Evolutionary conservation across 2,329 filamentous ascomycete species (phyloP), one percentile per base, ranked within the genome.

Genomic region (Keithomyces neogunnii): DNA sequence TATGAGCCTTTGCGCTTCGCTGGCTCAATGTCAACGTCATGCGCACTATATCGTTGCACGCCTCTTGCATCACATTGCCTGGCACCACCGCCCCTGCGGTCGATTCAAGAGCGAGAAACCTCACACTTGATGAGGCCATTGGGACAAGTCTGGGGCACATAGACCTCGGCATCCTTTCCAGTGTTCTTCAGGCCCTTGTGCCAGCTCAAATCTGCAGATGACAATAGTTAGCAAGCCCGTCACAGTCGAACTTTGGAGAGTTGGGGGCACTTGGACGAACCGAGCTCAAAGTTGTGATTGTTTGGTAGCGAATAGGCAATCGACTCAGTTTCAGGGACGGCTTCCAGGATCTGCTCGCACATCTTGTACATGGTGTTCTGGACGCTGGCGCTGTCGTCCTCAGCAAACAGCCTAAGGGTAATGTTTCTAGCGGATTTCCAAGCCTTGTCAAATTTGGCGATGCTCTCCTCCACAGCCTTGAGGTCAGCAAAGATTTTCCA

Each of bases 351-450:
- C 68, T 85, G 76, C 68, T 92, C 86, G 61, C 81, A 84, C 92
- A 99, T 99, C 76, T 96, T 95, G 76, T 96, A 99, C 93, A 99
- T 97, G 55, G 92, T 97, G 62, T 85, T 85, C 73, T 99, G 93
- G 29, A 99, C 93, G 62, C 89, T 95, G 45, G 93, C 88, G 62
- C 89, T 95, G 65, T 90, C 78, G 64, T 99, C 91, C 64, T 85
- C 81, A 42, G 93, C 92, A 63, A 99, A 99, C 0, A 84, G 88
- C 73, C 88, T 87, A 68, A 96, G 77, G n/a, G 91, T 96, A 66
- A 95, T 93, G 49, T 77, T 74, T 55, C 89, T 79, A n/a, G 89
- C 89, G 50, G 78, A 77, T 57, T 84, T 75, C 79, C 85, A 96
- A 26, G 91, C 88, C 55, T 75, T 71, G 66, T 96, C 85, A 66